Conservation (phyloP, 768 basidiomycete genomes). For the Trametes cingulata region DNA sequence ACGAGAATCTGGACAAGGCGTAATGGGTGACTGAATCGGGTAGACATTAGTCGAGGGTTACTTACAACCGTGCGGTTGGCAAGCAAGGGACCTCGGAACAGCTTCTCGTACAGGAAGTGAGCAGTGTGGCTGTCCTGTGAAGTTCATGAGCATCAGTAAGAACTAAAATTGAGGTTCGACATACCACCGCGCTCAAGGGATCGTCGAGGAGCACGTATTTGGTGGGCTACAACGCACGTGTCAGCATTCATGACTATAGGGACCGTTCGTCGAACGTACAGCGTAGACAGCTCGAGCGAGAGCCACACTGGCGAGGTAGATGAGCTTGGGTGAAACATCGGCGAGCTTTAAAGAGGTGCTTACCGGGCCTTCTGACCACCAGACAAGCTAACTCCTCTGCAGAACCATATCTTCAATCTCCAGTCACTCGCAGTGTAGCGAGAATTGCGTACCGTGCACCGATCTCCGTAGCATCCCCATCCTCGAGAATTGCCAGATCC, state of each 20-base stretch:
- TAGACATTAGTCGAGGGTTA: not conserved
- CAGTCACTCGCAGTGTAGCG: no score
- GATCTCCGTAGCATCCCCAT: constrained; percentile 86
- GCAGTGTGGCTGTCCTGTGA: constrained; percentile 68
- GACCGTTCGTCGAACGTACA: constrained; percentile 36
- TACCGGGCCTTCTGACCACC: constrained; percentile 84
- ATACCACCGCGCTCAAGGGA: constrained; percentile 78
- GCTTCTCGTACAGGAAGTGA: constrained; percentile 59
- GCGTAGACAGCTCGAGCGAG: constrained; percentile 84
- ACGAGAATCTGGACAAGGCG: constrained; percentile 58
- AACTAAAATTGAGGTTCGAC: constrained; percentile 25
- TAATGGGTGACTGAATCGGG: no score
- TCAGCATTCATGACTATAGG: not conserved
- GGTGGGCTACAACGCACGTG: constrained; percentile 20
- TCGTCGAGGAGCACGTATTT: constrained; percentile 72
- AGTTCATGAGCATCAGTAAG: not conserved
- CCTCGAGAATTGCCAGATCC: constrained; percentile 82
- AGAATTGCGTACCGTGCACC: constrained; percentile 52
- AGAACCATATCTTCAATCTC: not conserved
- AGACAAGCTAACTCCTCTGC: constrained; percentile 70
- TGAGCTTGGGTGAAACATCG: not conserved
- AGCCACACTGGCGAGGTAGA: constrained; percentile 54
- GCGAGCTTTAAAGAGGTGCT: constrained; percentile 6
- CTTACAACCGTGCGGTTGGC: constrained; percentile 66
- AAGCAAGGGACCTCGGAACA: constrained; percentile 67